These are phyloP conservation scores for Tulasnella sp. DNA, from an alignment of 768 basidiomycete genomes.

Conservation along the genomic window DNA sequence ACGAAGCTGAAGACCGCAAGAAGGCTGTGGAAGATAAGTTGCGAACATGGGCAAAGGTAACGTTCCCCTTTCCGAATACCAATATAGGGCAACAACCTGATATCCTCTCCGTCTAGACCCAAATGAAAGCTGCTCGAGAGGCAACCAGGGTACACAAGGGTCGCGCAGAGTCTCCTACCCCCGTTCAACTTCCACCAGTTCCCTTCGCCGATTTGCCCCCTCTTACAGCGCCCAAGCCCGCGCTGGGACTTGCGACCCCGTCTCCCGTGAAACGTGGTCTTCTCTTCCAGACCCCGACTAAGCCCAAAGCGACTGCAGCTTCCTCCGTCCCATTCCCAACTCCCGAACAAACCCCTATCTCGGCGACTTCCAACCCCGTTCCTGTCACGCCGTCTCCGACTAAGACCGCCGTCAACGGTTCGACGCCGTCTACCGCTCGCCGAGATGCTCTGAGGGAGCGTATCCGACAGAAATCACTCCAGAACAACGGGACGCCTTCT, in stretches of 20 bases:
- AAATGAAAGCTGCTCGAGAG: not conserved
- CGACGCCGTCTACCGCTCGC: slow-evolving; percentile 39
- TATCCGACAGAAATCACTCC: slow-evolving; percentile 58
- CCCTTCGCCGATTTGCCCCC: slow-evolving; percentile 8
- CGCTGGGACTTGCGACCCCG: not conserved
- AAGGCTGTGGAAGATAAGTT: slow-evolving; percentile 48
- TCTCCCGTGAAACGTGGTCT: slow-evolving; percentile 3
- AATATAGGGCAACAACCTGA: not conserved
- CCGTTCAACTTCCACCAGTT: slow-evolving; percentile 11
- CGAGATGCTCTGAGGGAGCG: slow-evolving; percentile 75
- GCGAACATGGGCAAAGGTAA: slow-evolving; percentile 51
- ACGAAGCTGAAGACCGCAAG: slow-evolving; percentile 50
- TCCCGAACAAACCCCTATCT: not conserved
- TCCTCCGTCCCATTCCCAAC: slow-evolving; percentile 6
- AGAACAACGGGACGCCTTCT: slow-evolving; percentile 37
- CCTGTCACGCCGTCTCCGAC: slow-evolving; percentile 12
- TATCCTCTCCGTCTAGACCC: not conserved
- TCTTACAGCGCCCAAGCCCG: not conserved
- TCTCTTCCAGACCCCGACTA: slow-evolving; percentile 3
- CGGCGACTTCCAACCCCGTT: not conserved
- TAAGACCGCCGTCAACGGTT: not conserved
- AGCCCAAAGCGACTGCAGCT: not conserved
- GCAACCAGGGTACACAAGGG: not conserved
- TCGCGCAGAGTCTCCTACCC: slow-evolving; percentile 14
- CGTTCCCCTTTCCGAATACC: not conserved